Percentiles rank a stretch among this genome's conserved stretches.
Conservation (phyloP, 108 stramenopile species). For the Halocafeteria seosinensis region DNA sequence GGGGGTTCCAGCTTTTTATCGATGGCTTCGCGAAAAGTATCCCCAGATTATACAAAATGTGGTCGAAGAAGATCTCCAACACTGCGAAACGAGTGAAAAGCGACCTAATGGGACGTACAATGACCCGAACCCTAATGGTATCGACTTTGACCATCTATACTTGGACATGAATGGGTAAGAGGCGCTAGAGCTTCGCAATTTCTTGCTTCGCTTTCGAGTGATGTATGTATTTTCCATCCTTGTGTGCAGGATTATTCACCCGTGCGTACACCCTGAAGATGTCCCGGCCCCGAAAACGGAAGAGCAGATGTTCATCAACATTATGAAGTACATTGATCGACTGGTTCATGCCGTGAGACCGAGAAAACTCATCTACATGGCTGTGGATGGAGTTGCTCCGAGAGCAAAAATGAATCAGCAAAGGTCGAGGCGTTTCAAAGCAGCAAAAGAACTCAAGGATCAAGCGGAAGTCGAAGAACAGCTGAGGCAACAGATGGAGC, state of each 20-base stretch:
- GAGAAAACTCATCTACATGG: conserved; percentile 64
- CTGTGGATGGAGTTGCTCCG: conserved; percentile 91
- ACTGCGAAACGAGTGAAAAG: conserved; percentile 38
- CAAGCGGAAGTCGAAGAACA: conserved; percentile 54
- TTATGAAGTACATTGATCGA: conserved; percentile 69
- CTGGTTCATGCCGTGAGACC: conserved; percentile 61
- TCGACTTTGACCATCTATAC: conserved; percentile 84
- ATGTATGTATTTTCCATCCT: neutral
- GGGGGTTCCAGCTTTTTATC: conserved; percentile 98
- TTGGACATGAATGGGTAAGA: conserved; percentile 82
- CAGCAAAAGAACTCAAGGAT: conserved; percentile 86
- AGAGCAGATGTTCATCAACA: conserved; percentile 90
- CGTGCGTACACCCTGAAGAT: conserved; percentile 84
- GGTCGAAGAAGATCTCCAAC: conserved; percentile 67
- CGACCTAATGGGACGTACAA: conserved; percentile 62
- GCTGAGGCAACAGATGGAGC: conserved; percentile 52
- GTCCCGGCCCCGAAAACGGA: conserved; percentile 69
- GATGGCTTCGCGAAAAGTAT: conserved; percentile 97
- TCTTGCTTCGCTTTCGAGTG: neutral
- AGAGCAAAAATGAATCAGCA: conserved; percentile 98
- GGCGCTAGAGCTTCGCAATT: neutral
- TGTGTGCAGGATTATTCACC: conserved; percentile 76
- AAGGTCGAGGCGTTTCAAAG: conserved; percentile 68
- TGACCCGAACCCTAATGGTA: conserved; percentile 57
- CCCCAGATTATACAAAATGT: conserved; percentile 77